These are phyloP conservation scores for Stachybotrys chartarum DNA, from an alignment of 2,329 filamentous ascomycete species.

Conservation along the genomic window DNA sequence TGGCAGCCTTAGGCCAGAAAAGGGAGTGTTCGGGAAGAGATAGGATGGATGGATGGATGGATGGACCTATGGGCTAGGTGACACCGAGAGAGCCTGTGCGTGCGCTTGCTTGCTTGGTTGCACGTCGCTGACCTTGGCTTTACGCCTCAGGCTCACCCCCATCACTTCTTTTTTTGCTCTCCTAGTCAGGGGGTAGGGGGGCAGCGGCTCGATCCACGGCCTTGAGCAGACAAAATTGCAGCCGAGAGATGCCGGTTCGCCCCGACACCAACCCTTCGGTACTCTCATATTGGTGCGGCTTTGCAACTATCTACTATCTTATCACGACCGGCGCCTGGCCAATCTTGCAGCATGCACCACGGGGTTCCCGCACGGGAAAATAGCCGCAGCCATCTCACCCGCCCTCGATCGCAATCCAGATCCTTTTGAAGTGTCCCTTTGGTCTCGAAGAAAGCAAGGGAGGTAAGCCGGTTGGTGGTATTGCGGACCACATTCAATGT, in stretches of 20 bases:
- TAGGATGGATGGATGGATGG: background rate
- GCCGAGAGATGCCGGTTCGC: background rate
- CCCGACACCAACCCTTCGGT: background rate
- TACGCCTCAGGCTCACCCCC: background rate
- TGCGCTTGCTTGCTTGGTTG: background rate
- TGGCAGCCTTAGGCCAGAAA: constrained; percentile 26
- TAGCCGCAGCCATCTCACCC: background rate
- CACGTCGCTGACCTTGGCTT: background rate
- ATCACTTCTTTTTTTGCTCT: background rate
- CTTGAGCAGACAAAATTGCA: background rate
- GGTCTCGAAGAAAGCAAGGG: too few relatives aligned
- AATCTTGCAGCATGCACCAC: background rate
- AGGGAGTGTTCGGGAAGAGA: background rate
- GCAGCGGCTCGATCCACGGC: background rate
- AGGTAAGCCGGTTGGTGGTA: background rate
- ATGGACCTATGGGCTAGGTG: background rate
- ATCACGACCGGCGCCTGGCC: background rate
- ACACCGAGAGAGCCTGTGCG: background rate
- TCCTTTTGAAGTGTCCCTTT: too few relatives aligned
- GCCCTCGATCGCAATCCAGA: too few relatives aligned
- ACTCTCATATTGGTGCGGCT: background rate
- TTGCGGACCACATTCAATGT: background rate
- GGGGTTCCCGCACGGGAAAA: background rate
- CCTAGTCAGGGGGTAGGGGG: background rate
- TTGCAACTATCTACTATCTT: background rate